Evolutionary conservation across 108 stramenopile genomes (phyloP).

Genomic region (Stephanodiscus minutulus): DNA sequence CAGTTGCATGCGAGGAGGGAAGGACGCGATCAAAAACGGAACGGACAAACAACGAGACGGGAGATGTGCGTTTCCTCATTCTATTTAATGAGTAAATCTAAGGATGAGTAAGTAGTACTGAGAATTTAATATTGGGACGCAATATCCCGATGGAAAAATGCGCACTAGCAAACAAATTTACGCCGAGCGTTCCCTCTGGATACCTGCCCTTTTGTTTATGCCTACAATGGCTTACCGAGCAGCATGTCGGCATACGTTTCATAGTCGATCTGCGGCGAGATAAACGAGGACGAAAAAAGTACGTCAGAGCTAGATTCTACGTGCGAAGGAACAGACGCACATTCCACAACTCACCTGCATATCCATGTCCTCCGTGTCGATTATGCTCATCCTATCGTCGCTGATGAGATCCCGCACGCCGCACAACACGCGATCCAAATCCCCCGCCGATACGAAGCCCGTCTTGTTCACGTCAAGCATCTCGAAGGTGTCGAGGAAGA

Average conservation of each 20-base stretch:
- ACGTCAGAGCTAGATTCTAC: not conserved
- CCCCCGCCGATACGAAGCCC: conserved; percentile 75
- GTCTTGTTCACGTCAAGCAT: conserved; percentile 70
- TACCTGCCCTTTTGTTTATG: not conserved
- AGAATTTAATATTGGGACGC: not conserved
- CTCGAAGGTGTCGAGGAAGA: conserved; percentile 81
- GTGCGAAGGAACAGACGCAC: not conserved
- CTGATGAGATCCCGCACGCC: conserved; percentile 84
- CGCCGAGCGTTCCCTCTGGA: not conserved
- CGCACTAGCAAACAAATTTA: not conserved
- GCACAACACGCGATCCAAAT: conserved; percentile 73
- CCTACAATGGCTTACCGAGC: conserved; percentile 54
- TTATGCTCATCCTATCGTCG: conserved; percentile 83
- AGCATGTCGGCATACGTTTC: conserved; percentile 84
- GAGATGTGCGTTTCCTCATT: too few relatives aligned
- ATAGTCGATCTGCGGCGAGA: conserved; percentile 58
- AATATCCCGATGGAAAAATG: not conserved
- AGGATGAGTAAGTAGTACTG: not conserved
- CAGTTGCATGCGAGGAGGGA: too few relatives aligned
- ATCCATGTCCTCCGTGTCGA: conserved; percentile 84
- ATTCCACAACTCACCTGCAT: conserved; percentile 48
- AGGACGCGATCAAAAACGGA: too few relatives aligned
- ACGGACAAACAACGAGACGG: too few relatives aligned
- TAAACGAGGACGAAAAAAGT: not conserved
- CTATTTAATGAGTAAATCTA: not conserved